These are phyloP conservation scores for Tetrapisispora namnaoensis DNA, from an alignment of 805 yeast species.

Conservation along the genomic window DNA sequence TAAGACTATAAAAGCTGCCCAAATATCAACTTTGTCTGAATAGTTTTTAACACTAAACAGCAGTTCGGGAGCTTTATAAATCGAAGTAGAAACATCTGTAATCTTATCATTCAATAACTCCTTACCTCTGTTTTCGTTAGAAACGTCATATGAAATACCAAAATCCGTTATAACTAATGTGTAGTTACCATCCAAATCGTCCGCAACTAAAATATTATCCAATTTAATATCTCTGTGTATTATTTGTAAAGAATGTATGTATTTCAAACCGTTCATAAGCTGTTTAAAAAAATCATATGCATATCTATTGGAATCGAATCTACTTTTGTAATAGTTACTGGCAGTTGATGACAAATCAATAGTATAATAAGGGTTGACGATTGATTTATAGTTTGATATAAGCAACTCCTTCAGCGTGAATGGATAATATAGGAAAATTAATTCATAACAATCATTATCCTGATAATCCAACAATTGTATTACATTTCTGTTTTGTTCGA, in stretches of 20 bases:
- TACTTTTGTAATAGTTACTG: constrained; percentile 6
- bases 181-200: neutral
- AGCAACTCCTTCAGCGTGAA: constrained; percentile 14
- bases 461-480: constrained; percentile 10
- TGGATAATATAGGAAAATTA: constrained; percentile 13
- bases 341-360: neutral
- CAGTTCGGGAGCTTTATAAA: constrained; percentile 69
- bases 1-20: constrained; percentile 59
- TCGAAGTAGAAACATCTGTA: constrained; percentile 52
- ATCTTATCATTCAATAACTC: constrained; percentile 27
- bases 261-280: constrained; percentile 66
- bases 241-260: constrained; percentile 75
- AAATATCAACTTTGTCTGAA: constrained; percentile 49
- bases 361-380: constrained; percentile 16
- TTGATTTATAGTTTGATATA: constrained; percentile 10
- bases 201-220: constrained; percentile 48
- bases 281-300: constrained; percentile 50
- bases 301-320: constrained; percentile 11
- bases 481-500: constrained; percentile 4
- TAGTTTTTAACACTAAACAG: constrained; percentile 52
- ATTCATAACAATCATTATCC: constrained; percentile 11
- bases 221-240: constrained; percentile 94
- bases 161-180: constrained; percentile 61
- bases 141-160: constrained; percentile 46
- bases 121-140: constrained; percentile 13